phyloP scores from a whole-genome alignment of 2,329 filamentous ascomycete species.

The Emmonsia crescens region DNA sequence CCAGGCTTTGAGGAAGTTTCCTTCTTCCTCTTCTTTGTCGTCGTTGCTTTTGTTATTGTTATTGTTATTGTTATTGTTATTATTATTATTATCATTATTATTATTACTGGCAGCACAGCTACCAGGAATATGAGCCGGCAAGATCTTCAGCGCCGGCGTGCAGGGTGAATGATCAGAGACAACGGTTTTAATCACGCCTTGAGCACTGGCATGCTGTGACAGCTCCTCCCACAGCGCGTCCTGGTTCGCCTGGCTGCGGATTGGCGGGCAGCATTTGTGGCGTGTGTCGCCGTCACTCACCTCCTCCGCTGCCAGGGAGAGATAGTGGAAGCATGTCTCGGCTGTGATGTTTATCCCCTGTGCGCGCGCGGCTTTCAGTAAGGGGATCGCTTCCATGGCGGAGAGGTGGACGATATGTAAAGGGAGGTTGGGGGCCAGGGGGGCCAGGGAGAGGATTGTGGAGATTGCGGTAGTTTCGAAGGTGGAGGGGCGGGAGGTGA shows the following conservation, averaged over 20 bases:
- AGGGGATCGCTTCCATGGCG: constrained; percentile 75
- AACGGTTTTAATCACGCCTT: constrained; percentile 80
- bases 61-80: constrained; percentile 18
- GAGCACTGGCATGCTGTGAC: constrained; percentile 38
- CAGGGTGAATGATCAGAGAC: constrained; percentile 95
- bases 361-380: constrained; percentile 62
- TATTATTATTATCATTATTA: background rate
- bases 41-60: constrained; percentile 18
- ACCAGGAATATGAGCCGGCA: constrained; percentile 59
- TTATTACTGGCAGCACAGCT: constrained; percentile 17
- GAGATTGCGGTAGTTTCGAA: constrained; percentile 89
- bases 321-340: constrained; percentile 93
- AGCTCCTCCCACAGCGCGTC: constrained; percentile 82
- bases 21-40: constrained; percentile 35
- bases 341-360: constrained; percentile 77
- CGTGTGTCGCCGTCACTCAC: constrained; percentile 77
- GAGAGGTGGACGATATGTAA: constrained; percentile 92
- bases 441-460: constrained; percentile 71
- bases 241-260: constrained; percentile 70
- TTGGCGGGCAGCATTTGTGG: constrained; percentile 92
- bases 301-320: constrained; percentile 70
- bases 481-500: constrained; percentile 74
- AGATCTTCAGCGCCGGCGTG: constrained; percentile 84
- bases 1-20: constrained; percentile 95
- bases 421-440: constrained; percentile 67